Percentiles rank a stretch among this genome's conserved stretches.
These are phyloP conservation scores for Hanseniaspora osmophila DNA, from an alignment of 805 yeast species.

Conservation along the genomic window DNA sequence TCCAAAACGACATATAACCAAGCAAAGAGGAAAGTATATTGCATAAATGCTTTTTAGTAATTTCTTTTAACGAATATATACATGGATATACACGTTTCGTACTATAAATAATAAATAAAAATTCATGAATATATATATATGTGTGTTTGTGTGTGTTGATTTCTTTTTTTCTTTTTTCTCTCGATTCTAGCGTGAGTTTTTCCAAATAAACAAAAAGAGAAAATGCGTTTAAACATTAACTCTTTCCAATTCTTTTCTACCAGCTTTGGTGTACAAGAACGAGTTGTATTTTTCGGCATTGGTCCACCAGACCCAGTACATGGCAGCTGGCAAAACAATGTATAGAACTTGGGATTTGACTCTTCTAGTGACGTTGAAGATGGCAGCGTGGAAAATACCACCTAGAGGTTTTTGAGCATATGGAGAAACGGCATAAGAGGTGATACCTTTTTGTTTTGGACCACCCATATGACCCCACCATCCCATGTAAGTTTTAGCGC, in stretches of 20 bases:
- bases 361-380: slow-evolving; percentile 92
- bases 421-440: slow-evolving; percentile 84
- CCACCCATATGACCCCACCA: slow-evolving; percentile 94
- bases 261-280: slow-evolving; percentile 92
- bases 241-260: slow-evolving; percentile 84
- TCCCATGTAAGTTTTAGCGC: slow-evolving; percentile 74
- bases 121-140: too few species aligned
- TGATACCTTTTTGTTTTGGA: slow-evolving; percentile 75
- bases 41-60: too few species aligned
- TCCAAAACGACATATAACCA: too few species aligned
- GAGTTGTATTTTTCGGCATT: slow-evolving; percentile 81
- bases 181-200: background rate
- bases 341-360: slow-evolving; percentile 71
- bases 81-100: too few species aligned
- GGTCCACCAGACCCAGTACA: slow-evolving; percentile 80
- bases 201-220: background rate
- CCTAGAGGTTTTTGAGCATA: slow-evolving; percentile 85
- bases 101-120: too few species aligned
- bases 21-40: too few species aligned
- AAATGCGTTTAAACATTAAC: slow-evolving; percentile 23
- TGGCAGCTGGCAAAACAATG: slow-evolving; percentile 60
- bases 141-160: too few species aligned
- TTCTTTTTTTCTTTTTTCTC: background rate
- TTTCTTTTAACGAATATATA: too few species aligned
- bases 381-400: slow-evolving; percentile 70